Base-by-base conservation (phyloP, 805 yeast genomes). In the Kodamaea leandrae region DNA sequence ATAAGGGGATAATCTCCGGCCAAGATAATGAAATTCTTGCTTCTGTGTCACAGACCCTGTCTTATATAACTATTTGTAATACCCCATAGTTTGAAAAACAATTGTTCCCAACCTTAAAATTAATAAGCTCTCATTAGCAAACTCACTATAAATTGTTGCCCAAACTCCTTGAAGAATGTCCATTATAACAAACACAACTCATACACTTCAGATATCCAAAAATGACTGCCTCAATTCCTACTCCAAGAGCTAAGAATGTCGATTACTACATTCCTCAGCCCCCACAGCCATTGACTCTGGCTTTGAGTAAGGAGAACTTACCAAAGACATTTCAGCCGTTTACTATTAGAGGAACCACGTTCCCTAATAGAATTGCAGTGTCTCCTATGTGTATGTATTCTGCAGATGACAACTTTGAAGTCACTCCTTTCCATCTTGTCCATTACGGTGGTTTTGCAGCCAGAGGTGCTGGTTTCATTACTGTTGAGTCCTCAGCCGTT, bases 361-460 rank as follows among this genome's bases (percentile, higher is more conserved):
- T 79, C 15, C 68, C 64, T 10, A 80, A 80, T 53, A 61, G 84
- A 44, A 53, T 77, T 18, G 79, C 78, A 37, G 77, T 78, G 15
- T 68, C 82, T 0, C 81, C 81, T 30, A 74, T 77, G 80, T 74
- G 81, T 52, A 71, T 64, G 37, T 77, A 77, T 54, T 68, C 80
- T 4, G 67, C 74, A 2, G 47, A 53, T 2, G 48, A 48, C 15
- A 58, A 74, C 35, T 71, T 71, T 2, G 53, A 56, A 12, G 63
- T 70, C 0, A 76, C 74, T 0, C 70, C 63, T n/a, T 77, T 67
- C 60, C 81, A 78, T 47, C 45, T 65, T 18, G 63, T 66, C 6
- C 80, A 78, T 48, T 72, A 78, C 47, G 77, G 78, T 4, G 53
- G 68, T 0, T 59, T 71, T 39, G 71, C 77, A 0, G 39, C 61